Percentiles rank a stretch among this genome's conserved stretches.
Conservation (phyloP, 352 stramenopile species). For the Pythium rhizo-oryzae region DNA sequence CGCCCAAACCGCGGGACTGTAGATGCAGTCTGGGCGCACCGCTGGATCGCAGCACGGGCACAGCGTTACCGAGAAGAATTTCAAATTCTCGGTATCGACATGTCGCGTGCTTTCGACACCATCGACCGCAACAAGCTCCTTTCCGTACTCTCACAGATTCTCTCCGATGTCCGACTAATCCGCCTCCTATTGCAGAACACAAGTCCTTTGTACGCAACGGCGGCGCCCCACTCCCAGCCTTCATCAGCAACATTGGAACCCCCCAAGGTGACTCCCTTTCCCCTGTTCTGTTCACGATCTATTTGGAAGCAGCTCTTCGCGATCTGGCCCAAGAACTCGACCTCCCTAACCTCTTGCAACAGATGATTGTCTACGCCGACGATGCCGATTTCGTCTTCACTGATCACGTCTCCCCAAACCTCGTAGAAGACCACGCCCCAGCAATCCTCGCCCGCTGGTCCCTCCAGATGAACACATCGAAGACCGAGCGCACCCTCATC, state of each 20-base stretch:
- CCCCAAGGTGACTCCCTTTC: constrained; percentile 24
- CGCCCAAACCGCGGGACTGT: constrained; percentile 10
- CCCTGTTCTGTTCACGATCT: constrained; percentile 11
- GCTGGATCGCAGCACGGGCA: constrained; percentile 15
- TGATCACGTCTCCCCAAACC: not conserved
- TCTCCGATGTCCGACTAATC: constrained; percentile 19
- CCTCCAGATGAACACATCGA: constrained; percentile 13
- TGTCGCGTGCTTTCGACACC: constrained; percentile 19
- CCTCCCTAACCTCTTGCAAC: constrained; percentile 6
- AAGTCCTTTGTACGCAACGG: not conserved
- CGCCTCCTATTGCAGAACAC: constrained; percentile 11
- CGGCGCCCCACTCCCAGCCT: not conserved
- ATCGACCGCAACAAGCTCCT: constrained; percentile 17
- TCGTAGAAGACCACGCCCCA: constrained; percentile 7
- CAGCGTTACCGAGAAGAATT: constrained; percentile 5
- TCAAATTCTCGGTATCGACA: constrained; percentile 25
- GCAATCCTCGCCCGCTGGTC: constrained; percentile 7
- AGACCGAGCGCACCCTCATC: constrained; percentile 13
- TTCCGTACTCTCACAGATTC: constrained; percentile 2
- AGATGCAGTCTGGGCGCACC: constrained; percentile 24
- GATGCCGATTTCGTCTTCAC: constrained; percentile 16
- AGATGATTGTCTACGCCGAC: constrained; percentile 18
- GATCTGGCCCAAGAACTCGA: not conserved
- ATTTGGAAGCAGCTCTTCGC: constrained; percentile 14
- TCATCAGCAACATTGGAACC: constrained; percentile 17